Percentiles rank a stretch among this genome's conserved stretches.
These are phyloP conservation scores for Metahyphopichia silvanorum DNA, from an alignment of 805 yeast species.

Conservation along the genomic window DNA sequence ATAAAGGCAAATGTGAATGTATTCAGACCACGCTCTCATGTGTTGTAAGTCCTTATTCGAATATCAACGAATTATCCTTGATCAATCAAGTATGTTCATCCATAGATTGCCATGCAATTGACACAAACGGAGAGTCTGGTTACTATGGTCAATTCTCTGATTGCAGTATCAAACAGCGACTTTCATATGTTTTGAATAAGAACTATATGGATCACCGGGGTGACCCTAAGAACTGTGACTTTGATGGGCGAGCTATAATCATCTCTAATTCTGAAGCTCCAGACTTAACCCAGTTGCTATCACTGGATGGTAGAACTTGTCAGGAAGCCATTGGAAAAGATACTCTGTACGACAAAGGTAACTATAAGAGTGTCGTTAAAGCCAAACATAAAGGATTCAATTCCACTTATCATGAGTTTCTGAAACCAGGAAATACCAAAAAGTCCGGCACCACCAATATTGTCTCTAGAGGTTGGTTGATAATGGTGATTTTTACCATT, in stretches of 20 bases:
- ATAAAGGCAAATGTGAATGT: constrained; percentile 42
- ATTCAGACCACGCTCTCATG: constrained; percentile 38
- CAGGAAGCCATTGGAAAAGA: constrained; percentile 11
- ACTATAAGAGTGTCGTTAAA: no score
- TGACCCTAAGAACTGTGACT: constrained; percentile 19
- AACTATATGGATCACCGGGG: constrained; percentile 22
- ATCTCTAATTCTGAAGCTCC: constrained; percentile 10
- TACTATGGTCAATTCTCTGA: constrained; percentile 41
- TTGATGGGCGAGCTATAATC: constrained; percentile 16
- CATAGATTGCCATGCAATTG: constrained; percentile 38
- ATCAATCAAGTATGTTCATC: constrained; percentile 31
- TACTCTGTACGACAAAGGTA: no score
- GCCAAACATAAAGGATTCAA: no score
- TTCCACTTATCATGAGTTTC: neutral
- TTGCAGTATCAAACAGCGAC: constrained; percentile 34
- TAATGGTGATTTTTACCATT: neutral
- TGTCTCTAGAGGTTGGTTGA: neutral
- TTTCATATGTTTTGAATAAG: constrained; percentile 40
- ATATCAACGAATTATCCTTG: constrained; percentile 15
- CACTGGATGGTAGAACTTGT: constrained; percentile 26
- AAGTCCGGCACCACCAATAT: neutral
- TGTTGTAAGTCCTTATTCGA: constrained; percentile 23
- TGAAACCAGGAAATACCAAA: neutral
- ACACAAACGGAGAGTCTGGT: constrained; percentile 32
- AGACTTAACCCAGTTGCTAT: constrained; percentile 13